A percentile compares a stretch with the other conserved stretches of the same genome.
phyloP scores from a whole-genome alignment of 78 protist species.

The Isochrysis galbana region DNA sequence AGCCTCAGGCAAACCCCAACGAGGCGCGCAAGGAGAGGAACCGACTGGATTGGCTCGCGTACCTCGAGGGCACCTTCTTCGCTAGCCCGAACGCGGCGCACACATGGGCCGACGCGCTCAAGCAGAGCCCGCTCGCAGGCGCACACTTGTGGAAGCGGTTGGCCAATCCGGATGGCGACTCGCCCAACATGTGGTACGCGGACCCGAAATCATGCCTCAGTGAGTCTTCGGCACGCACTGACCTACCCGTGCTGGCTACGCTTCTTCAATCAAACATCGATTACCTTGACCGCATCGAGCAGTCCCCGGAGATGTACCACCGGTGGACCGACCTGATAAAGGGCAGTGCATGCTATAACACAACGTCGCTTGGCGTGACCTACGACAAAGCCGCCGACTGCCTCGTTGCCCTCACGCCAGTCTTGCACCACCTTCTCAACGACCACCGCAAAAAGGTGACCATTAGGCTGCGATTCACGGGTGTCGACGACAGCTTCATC shows the following conservation, averaged over 20 bases:
- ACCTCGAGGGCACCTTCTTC: no score
- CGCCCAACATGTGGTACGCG: neutral
- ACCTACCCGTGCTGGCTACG: no score
- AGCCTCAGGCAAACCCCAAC: no score
- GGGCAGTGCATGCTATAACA: neutral
- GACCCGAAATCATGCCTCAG: neutral
- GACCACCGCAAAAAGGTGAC: neutral
- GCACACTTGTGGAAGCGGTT: neutral
- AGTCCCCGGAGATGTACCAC: neutral
- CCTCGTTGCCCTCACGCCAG: neutral
- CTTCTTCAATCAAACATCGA: no score
- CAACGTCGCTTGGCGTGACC: neutral
- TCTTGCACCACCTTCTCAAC: neutral
- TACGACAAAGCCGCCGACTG: neutral
- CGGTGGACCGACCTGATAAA: neutral
- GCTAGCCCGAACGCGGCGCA: no score
- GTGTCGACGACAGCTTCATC: neutral
- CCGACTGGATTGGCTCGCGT: no score
- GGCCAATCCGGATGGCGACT: neutral
- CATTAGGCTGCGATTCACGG: neutral
- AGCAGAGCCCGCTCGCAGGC: neutral
- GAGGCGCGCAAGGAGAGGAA: no score
- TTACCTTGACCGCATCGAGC: neutral
- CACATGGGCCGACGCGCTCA: neutral
- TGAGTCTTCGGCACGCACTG: no score